Evolutionary conservation across 441 rosid genomes (phyloP).

Genomic region (Eruca vesicaria): DNA sequence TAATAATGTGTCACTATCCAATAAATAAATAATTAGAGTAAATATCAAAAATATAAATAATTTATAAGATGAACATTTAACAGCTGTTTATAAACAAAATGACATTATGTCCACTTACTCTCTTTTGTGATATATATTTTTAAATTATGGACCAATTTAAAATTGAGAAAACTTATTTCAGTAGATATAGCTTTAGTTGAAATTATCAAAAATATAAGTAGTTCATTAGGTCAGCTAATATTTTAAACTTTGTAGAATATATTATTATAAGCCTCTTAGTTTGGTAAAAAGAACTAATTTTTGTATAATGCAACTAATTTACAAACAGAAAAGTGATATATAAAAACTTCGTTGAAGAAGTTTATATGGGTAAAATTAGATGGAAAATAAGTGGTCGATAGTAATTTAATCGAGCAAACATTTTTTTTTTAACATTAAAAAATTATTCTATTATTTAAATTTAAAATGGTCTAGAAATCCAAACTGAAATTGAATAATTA

Average conservation of each 20-base stretch:
- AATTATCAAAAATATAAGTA: background rate
- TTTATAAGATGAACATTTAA: background rate
- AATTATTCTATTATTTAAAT: no score
- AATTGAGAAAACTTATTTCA: background rate
- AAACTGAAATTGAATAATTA: no score
- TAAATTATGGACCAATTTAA: background rate
- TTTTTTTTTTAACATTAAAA: no score
- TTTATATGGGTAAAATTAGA: background rate
- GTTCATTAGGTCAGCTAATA: background rate
- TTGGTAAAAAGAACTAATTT: background rate
- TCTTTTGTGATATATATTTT: background rate
- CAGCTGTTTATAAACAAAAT: background rate
- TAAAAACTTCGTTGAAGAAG: background rate
- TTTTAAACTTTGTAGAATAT: background rate
- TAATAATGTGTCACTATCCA: background rate
- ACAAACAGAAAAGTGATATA: background rate
- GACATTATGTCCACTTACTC: background rate
- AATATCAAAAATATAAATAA: background rate
- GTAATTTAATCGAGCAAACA: no score
- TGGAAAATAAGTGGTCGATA: background rate
- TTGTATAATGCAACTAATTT: background rate
- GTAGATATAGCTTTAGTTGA: background rate
- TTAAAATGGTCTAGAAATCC: no score
- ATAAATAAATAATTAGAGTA: background rate
- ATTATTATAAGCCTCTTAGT: background rate